Conservation (phyloP, 768 basidiomycete genomes). For the Roridomyces roridus region DNA sequence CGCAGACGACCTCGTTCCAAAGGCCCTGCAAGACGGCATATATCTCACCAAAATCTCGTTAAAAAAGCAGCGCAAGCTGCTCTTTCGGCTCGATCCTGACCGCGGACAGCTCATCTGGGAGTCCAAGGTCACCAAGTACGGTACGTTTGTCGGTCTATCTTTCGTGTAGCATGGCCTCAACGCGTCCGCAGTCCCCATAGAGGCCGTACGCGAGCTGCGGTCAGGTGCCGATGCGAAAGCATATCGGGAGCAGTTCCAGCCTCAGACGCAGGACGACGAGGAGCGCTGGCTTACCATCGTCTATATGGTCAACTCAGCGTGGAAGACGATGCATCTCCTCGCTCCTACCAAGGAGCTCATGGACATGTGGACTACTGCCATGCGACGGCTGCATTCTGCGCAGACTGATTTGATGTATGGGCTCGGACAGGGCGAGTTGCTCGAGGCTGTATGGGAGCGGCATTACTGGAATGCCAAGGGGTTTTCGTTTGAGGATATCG, state of each 20-base stretch:
- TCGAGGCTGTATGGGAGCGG: conserved; percentile 78
- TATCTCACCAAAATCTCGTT: conserved; percentile 84
- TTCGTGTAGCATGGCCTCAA: conserved; percentile 10
- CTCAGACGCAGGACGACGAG: conserved; percentile 60
- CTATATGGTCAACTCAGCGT: conserved; percentile 76
- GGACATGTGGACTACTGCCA: conserved; percentile 61
- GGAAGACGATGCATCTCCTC: conserved; percentile 88
- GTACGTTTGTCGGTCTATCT: neutral
- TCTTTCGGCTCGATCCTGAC: conserved; percentile 78
- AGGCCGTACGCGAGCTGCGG: conserved; percentile 87
- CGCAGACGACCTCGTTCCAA: conserved; percentile 55
- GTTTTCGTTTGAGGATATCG: conserved; percentile 66
- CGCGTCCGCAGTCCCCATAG: conserved; percentile 70
- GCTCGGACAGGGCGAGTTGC: conserved; percentile 63
- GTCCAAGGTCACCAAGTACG: conserved; percentile 65
- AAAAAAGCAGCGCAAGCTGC: conserved; percentile 69
- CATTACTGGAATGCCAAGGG: conserved; percentile 82
- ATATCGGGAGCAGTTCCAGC: conserved; percentile 74
- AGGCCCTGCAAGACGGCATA: conserved; percentile 59
- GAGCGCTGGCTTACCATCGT: conserved; percentile 86
- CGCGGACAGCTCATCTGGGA: conserved; percentile 78
- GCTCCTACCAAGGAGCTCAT: conserved; percentile 61
- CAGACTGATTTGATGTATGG: conserved; percentile 76
- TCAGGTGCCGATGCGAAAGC: conserved; percentile 72
- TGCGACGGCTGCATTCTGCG: conserved; percentile 67